Percentiles rank a stretch among this genome's conserved stretches.
These are phyloP conservation scores for Gleditsia sinensis DNA, from an alignment of 306 rosid genomes.

Conservation along the genomic window DNA sequence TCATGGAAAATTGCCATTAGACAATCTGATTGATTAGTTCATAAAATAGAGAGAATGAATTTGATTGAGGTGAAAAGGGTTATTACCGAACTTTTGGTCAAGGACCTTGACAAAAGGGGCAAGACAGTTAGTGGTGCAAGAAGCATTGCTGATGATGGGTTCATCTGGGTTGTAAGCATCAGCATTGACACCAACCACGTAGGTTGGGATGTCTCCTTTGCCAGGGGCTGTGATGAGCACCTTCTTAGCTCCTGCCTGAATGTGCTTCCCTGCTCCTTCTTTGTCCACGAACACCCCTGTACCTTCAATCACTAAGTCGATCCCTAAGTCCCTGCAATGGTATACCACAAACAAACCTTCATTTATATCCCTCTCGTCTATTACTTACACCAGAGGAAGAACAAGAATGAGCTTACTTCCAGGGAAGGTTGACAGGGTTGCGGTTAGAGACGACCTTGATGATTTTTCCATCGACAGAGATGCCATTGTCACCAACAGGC, in stretches of 20 bases:
- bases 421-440: conserved; percentile 82
- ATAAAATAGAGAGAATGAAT: too few relatives aligned
- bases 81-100: conserved; percentile 90
- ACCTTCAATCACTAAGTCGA: conserved; percentile 96
- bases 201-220: conserved; percentile 97
- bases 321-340: conserved; percentile 75
- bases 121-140: conserved; percentile 99
- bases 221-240: conserved; percentile 98
- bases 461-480: conserved; percentile 89
- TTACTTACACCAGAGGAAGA: too few relatives aligned
- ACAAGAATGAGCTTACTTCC: too few relatives aligned
- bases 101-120: conserved; percentile 99
- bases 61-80: too few relatives aligned
- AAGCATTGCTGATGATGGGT: conserved; percentile 93
- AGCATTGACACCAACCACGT: conserved; percentile 93
- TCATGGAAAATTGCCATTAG: not conserved
- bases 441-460: conserved; percentile 86
- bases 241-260: conserved; percentile 94
- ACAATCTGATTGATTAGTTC: too few relatives aligned
- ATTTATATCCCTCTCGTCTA: too few relatives aligned
- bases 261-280: conserved; percentile 97
- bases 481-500: conserved; percentile 64
- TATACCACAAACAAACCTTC: too few relatives aligned
- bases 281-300: conserved; percentile 97
- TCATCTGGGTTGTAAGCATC: conserved; percentile 69